Percentiles rank a stretch among this genome's conserved stretches.
phyloP scores from a whole-genome alignment of 2,329 filamentous ascomycete genomes.

The Sporothrix globosa region DNA sequence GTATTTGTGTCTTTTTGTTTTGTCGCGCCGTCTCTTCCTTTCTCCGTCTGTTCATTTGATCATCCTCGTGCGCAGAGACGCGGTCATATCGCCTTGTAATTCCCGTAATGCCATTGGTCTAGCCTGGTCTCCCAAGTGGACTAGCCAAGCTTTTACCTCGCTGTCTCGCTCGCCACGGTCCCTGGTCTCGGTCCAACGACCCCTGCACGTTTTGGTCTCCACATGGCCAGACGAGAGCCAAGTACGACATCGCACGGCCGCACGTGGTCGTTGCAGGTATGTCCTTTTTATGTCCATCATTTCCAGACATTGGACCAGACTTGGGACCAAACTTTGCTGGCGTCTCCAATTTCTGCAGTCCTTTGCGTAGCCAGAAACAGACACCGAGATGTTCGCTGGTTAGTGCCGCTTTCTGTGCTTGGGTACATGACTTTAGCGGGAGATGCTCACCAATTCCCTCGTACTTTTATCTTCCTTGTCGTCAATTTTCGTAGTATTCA shows the following conservation, averaged over 20 bases:
- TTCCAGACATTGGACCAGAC: background rate
- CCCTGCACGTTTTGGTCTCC: constrained; percentile 9
- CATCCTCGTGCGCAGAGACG: background rate
- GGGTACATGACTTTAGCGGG: background rate
- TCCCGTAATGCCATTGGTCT: background rate
- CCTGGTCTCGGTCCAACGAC: background rate
- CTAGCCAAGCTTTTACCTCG: no score
- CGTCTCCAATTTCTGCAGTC: background rate
- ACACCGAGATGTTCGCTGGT: background rate
- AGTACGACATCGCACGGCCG: constrained; percentile 2
- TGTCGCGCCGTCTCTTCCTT: background rate
- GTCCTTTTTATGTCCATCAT: background rate
- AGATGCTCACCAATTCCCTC: background rate
- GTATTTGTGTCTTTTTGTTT: background rate
- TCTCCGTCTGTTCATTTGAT: background rate
- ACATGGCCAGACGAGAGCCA: background rate
- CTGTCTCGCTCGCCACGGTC: background rate
- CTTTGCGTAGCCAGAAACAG: background rate
- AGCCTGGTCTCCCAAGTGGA: no score
- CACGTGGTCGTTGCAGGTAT: background rate
- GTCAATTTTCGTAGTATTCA: background rate
- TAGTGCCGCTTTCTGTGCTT: background rate
- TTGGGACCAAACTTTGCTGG: no score
- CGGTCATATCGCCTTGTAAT: background rate
- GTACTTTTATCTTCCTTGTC: background rate